These are phyloP conservation scores for Beverwykella pulmonaria DNA, from an alignment of 495 filamentous ascomycete genomes.

Conservation along the genomic window DNA sequence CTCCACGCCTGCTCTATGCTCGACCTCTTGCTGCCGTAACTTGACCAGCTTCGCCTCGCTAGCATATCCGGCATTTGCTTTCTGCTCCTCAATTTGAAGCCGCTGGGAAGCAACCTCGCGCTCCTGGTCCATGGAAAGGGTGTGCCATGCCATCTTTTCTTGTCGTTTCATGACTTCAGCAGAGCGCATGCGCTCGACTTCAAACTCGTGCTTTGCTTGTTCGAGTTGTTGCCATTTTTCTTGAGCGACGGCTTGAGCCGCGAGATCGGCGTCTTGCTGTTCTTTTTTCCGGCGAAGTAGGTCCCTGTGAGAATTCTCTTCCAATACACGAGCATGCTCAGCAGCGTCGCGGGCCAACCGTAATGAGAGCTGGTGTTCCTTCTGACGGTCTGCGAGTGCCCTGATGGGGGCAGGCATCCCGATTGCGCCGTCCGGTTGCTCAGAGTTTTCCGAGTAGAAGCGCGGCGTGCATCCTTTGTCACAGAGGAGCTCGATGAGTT, in stretches of 20 bases:
- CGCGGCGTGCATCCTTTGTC: constrained; percentile 31
- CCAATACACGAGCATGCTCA: constrained; percentile 21
- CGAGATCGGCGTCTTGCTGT: constrained; percentile 20
- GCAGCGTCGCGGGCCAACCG: constrained; percentile 15
- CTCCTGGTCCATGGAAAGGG: constrained; percentile 16
- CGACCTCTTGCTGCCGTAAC: constrained; percentile 16
- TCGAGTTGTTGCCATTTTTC: constrained; percentile 13
- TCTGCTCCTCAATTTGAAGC: constrained; percentile 25
- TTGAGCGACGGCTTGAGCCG: constrained; percentile 1
- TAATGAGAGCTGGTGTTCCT: constrained; percentile 27
- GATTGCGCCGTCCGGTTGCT: constrained; percentile 27
- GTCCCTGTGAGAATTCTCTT: constrained; percentile 18
- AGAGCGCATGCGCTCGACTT: constrained; percentile 15
- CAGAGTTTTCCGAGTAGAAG: constrained; percentile 30
- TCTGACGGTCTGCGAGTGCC: constrained; percentile 23
- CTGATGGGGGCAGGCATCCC: constrained; percentile 23
- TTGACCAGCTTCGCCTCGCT: constrained; percentile 8
- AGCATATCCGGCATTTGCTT: neutral
- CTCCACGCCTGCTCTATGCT: constrained; percentile 24
- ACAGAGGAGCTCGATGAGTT: constrained; percentile 27
- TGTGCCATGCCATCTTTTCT: constrained; percentile 21
- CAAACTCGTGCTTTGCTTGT: constrained; percentile 27
- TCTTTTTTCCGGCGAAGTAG: constrained; percentile 20
- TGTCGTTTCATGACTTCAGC: constrained; percentile 23
- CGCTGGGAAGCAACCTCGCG: constrained; percentile 14